Evolutionary conservation across 2,329 filamentous ascomycete genomes (phyloP), one percentile per base, ranked within the genome.

Genomic region (Fusarium continuum): DNA sequence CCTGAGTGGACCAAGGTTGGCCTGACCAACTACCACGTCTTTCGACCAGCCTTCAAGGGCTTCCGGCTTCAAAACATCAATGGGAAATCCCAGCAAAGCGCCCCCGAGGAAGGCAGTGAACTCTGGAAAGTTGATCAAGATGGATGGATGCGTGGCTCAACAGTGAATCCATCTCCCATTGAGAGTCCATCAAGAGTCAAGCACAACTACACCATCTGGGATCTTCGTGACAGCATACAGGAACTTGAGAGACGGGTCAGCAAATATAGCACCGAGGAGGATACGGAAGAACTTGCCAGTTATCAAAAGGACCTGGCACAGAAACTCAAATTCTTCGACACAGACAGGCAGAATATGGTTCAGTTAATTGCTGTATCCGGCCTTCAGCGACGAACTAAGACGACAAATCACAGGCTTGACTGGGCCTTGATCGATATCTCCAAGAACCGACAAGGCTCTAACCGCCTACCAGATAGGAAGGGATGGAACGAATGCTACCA

Each of bases 1-100:
- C 28, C 44, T 5, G 5, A 4, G 5, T 55, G 44, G 51, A 20
- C 23, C 14, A 38, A 23, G 8, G 43, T n/a, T 19, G 51, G 28
- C 1, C 11, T 49, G 8, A 55, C 44, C 8, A 55, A 55, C n/a
- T 22, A 44, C 14, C 44, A 55, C 6, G 38, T 49, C n/a, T n/a
- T 36, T 4, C 39, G 52, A 4, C 25, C 45, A 7, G 35, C 29
- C 3, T 36, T 45, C 10, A 10, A 40, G 9, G 52, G 52, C 11
- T 55, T 39, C 25, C 11, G 8, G 11, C 17, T 22, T 0, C 11
- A 26, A 6, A 16, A 8, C 3, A n/a, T 9, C 20, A 7, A n/a
- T 4, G 2, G 4, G 20, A 8, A 26, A 6, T 14, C 5, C 20
- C 11, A 23, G 25, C 5, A 7, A 3, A 16, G 36, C 16, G 6